Evolutionary conservation across 2,329 filamentous ascomycete species (phyloP).

Genomic region (Paraphoma chrysanthemicola): DNA sequence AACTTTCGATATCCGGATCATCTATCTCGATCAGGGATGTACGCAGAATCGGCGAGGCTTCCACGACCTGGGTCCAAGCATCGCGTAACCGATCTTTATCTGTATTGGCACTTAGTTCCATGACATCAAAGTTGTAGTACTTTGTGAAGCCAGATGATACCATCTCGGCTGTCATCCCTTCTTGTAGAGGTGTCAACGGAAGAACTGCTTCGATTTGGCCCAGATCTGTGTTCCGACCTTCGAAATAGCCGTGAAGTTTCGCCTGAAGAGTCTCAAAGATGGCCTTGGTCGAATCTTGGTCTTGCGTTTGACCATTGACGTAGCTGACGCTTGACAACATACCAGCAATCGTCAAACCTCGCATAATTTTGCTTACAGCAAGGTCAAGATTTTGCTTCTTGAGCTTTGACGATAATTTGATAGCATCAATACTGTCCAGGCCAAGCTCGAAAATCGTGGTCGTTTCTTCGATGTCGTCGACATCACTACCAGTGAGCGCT

Average conservation of each 20-base stretch:
- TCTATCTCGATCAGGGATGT: constrained; percentile 75
- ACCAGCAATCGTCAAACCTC: constrained; percentile 68
- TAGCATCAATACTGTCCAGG: constrained; percentile 89
- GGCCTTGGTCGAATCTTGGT: constrained; percentile 9
- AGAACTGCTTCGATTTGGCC: constrained; percentile 64
- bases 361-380: constrained; percentile 79
- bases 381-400: constrained; percentile 66
- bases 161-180: constrained; percentile 87
- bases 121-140: constrained; percentile 87
- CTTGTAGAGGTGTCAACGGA: constrained; percentile 83
- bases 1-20: constrained; percentile 62
- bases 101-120: constrained; percentile 69
- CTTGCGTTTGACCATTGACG: constrained; percentile 2
- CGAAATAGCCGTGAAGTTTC: constrained; percentile 50
- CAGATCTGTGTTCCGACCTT: constrained; percentile 42
- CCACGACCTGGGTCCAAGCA: constrained; percentile 69
- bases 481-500: constrained; percentile 62
- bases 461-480: constrained; percentile 60
- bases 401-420: constrained; percentile 79
- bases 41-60: constrained; percentile 72
- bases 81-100: constrained; percentile 55
- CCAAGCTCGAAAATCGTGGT: constrained; percentile 81
- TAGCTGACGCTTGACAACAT: constrained; percentile 55
- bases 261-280: constrained; percentile 27
- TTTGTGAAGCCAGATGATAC: constrained; percentile 72